Percentiles rank a stretch among this genome's conserved stretches.
phyloP scores from a whole-genome alignment of 495 filamentous ascomycete genomes.

The Beverwykella pulmonaria region DNA sequence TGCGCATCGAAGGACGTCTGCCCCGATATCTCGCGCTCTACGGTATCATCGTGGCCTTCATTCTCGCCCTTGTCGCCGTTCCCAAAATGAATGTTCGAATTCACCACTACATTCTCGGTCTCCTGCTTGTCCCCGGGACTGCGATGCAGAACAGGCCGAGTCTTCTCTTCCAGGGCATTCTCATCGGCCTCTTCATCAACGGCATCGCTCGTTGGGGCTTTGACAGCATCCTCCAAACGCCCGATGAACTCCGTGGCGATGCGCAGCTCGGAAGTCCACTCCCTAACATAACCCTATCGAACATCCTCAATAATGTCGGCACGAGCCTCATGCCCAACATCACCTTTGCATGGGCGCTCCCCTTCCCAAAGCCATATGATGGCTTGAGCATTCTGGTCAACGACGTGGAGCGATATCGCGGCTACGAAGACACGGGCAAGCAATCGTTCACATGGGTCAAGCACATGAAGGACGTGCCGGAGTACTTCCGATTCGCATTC shows the following conservation, averaged over 20 bases:
- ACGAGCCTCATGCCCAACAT: conserved; percentile 48
- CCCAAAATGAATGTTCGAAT: conserved; percentile 86
- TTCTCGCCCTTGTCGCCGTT: conserved; percentile 63
- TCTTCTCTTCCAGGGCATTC: conserved; percentile 81
- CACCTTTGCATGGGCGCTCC: conserved; percentile 58
- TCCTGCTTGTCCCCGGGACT: conserved; percentile 79
- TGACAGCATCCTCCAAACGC: conserved; percentile 85
- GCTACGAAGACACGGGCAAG: conserved; percentile 42
- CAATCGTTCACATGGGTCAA: conserved; percentile 38
- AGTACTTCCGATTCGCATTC: conserved; percentile 87
- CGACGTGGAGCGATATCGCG: conserved; percentile 78
- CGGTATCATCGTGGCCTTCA: conserved; percentile 47
- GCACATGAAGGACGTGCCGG: conserved; percentile 45
- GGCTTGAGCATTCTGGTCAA: conserved; percentile 90
- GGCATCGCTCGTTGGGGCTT: conserved; percentile 94
- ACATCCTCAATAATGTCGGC: conserved; percentile 43
- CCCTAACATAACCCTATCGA: conserved; percentile 60
- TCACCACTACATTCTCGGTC: conserved; percentile 91
- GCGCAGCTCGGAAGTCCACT: conserved; percentile 67
- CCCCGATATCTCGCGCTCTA: conserved; percentile 61
- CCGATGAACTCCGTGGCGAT: conserved; percentile 67
- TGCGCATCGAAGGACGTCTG: conserved; percentile 50
- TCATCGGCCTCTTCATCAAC: conserved; percentile 89
- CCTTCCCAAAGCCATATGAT: conserved; percentile 57
- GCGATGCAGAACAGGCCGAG: conserved; percentile 78